Evolutionary conservation across 352 stramenopile species (phyloP).

Genomic region (Phytophthora hybrid): DNA sequence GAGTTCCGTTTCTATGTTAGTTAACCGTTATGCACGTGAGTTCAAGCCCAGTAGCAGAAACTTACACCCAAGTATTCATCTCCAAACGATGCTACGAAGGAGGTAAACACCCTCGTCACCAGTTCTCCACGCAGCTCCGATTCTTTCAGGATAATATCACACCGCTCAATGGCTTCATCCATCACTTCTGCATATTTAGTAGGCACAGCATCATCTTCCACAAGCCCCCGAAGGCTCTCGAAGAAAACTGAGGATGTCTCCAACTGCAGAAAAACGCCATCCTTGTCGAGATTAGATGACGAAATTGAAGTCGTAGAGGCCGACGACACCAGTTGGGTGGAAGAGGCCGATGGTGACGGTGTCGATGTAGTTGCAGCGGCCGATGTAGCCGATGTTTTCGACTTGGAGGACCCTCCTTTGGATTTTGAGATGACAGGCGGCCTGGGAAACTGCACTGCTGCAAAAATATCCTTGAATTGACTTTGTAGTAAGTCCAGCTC

Average conservation of each 20-base stretch:
- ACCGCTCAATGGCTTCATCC: conserved; percentile 57
- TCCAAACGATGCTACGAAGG: conserved; percentile 63
- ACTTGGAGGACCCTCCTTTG: conserved; percentile 38
- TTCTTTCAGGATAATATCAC: conserved; percentile 72
- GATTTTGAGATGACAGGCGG: conserved; percentile 41
- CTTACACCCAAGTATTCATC: conserved; percentile 74
- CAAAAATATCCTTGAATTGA: conserved; percentile 54
- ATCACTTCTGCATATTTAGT: conserved; percentile 49
- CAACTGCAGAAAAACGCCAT: conserved; percentile 32
- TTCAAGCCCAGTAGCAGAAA: background rate
- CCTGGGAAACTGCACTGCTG: conserved; percentile 61
- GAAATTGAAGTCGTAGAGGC: conserved; percentile 38
- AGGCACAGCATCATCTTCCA: conserved; percentile 52
- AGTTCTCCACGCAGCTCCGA: conserved; percentile 74
- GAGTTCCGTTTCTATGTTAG: background rate
- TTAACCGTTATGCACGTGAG: background rate
- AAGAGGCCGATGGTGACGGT: conserved; percentile 34
- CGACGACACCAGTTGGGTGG: conserved; percentile 37
- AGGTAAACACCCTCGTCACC: conserved; percentile 73
- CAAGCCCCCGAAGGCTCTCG: conserved; percentile 59
- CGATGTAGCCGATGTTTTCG: conserved; percentile 16
- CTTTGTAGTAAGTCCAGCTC: conserved; percentile 72
- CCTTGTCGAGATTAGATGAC: conserved; percentile 63
- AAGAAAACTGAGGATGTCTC: conserved; percentile 59
- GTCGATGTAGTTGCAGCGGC: conserved; percentile 16